A percentile compares a stretch with the other conserved stretches of the same genome.
These are phyloP conservation scores for Microdochium paspali DNA, from an alignment of 2,329 filamentous ascomycete genomes.

Conservation along the genomic window DNA sequence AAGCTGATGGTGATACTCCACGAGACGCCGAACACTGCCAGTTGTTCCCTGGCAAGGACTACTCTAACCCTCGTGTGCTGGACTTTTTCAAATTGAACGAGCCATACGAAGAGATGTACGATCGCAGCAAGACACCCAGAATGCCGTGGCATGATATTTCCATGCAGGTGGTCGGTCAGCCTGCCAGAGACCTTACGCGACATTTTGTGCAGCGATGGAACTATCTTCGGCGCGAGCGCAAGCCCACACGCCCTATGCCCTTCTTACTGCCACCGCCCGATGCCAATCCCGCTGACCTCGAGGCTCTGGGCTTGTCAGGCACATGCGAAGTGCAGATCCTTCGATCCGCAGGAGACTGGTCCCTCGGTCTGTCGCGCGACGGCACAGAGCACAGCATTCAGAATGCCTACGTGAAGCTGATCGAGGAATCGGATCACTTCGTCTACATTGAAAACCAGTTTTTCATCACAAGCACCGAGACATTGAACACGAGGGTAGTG, in stretches of 20 bases:
- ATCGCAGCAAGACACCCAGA: slow-evolving; percentile 74
- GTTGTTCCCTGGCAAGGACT: slow-evolving; percentile 95
- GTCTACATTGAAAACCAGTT: slow-evolving; percentile 99
- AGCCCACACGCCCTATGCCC: slow-evolving; percentile 85
- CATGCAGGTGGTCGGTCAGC: slow-evolving; percentile 96
- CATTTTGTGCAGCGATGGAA: slow-evolving; percentile 99
- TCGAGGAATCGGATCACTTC: slow-evolving; percentile 91
- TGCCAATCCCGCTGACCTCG: slow-evolving; percentile 76
- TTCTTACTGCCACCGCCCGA: slow-evolving; percentile 91
- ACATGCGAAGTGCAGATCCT: slow-evolving; percentile 96
- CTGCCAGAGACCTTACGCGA: slow-evolving; percentile 83
- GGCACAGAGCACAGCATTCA: slow-evolving; percentile 91
- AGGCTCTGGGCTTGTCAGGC: slow-evolving; percentile 78
- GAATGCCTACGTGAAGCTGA: slow-evolving; percentile 89
- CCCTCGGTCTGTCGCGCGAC: slow-evolving; percentile 63
- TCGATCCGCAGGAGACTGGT: slow-evolving; percentile 86
- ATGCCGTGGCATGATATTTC: slow-evolving; percentile 99
- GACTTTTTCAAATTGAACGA: slow-evolving; percentile 91
- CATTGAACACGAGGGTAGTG: slow-evolving; percentile 76
- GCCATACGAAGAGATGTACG: slow-evolving; percentile 98
- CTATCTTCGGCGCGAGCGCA: slow-evolving; percentile 85
- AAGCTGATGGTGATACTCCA: slow-evolving; percentile 59
- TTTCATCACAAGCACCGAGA: slow-evolving; percentile 88
- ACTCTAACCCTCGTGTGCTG: slow-evolving; percentile 90
- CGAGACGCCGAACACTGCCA: slow-evolving; percentile 93